Evolutionary conservation across 2,329 filamentous ascomycete genomes (phyloP).

Genomic region (Hawksworthiomyces lignivorus): DNA sequence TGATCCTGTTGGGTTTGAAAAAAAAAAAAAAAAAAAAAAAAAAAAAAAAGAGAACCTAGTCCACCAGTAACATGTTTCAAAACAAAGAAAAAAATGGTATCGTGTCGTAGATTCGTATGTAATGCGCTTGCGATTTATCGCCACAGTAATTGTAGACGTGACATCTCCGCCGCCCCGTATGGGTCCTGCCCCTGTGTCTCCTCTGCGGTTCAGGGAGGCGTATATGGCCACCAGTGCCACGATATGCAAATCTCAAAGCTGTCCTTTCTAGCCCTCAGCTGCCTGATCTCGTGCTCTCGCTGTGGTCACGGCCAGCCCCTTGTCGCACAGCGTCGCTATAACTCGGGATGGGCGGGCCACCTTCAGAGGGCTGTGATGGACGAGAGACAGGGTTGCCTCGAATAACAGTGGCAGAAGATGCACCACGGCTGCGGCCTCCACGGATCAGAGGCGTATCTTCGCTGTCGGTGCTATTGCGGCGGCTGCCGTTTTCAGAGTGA

Average conservation of each 20-base stretch:
- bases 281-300: constrained; percentile 27
- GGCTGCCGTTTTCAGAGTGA: constrained; percentile 49
- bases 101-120: constrained; percentile 17
- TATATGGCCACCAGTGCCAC: constrained; percentile 6
- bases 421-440: constrained; percentile 41
- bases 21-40: neutral
- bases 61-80: constrained; percentile 1
- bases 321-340: constrained; percentile 68
- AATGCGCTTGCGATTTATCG: neutral
- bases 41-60: neutral
- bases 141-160: neutral
- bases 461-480: constrained; percentile 49
- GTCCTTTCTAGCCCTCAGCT: neutral
- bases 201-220: no score
- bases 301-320: constrained; percentile 39
- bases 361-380: constrained; percentile 14
- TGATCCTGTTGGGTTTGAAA: neutral
- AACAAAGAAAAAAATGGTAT: constrained; percentile 12
- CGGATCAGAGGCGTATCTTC: constrained; percentile 47
- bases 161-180: constrained; percentile 1
- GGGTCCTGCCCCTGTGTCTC: constrained; percentile 4
- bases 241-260: no score
- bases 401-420: constrained; percentile 35
- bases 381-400: constrained; percentile 11
- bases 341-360: constrained; percentile 65